These are phyloP conservation scores for Apiospora marii DNA, from an alignment of 2,329 filamentous ascomycete species.

Conservation along the genomic window DNA sequence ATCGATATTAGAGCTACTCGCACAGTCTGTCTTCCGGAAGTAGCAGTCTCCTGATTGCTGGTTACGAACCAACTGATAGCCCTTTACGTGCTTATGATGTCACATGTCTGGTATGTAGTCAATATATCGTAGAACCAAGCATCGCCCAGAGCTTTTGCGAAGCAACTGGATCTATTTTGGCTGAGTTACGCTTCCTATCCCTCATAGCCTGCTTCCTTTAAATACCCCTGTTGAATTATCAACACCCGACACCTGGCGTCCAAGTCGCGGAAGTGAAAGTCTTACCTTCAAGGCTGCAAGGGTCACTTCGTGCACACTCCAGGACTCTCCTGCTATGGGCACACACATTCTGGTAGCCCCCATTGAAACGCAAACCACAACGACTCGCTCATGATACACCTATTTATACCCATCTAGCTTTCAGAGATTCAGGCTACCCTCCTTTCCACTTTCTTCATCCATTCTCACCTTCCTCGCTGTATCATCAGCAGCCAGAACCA, in stretches of 20 bases:
- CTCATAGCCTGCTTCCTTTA: neutral
- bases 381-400: neutral
- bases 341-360: neutral
- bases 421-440: neutral
- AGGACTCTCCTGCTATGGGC: too few species aligned
- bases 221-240: too few species aligned
- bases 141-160: neutral
- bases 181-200: neutral
- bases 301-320: neutral
- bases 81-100: too few species aligned
- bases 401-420: neutral
- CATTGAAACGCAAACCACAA: neutral
- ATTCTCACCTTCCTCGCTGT: neutral
- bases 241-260: too few species aligned
- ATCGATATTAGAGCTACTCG: too few species aligned
- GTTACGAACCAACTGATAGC: too few species aligned
- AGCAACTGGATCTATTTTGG: neutral
- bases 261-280: neutral
- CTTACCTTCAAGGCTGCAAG: neutral
- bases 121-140: neutral
- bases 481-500: neutral
- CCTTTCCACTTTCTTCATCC: neutral
- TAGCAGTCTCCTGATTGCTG: too few species aligned
- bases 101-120: slow-evolving; percentile 31
- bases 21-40: too few species aligned